Evolutionary conservation across 192 early-diverging fungal species (phyloP), one percentile per base, ranked within the genome.

Genomic region (Fimicolochytrium jonesii): DNA sequence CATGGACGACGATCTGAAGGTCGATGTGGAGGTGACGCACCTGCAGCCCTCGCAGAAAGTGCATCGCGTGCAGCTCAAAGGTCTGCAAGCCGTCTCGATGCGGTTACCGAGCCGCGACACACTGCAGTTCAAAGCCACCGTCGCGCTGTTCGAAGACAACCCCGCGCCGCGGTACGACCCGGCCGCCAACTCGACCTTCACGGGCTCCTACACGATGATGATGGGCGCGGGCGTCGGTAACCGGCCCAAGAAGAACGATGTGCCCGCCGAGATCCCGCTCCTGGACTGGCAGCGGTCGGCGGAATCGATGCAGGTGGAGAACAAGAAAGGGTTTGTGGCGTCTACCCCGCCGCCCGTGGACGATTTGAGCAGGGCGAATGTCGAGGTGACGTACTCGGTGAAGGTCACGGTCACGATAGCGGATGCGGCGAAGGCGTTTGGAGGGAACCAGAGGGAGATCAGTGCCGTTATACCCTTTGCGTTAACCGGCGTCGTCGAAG

Each of bases 141-240:
- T 64, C 30, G 62, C 62, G 11, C 1, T 29, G 10, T 23, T 46
- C n/a, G 51, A 64, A 34, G 62, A 64, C 34, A n/a, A n/a, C 15
- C 62, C 62, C n/a, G 64, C 64, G 13, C 64, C 64, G 23, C 53
- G 64, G 11, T 66, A 66, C 47, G 64, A 66, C 32, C 64, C 34
- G 34, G 39, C 53, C 22, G 13, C 33, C 39, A 39, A 62, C 30
- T 22, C 11, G 1, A 18, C 11, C n/a, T 53, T 64, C n/a, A 18
- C 17, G 10, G 50, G 17, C 17, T 11, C 26, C 3, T 55, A 55
- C 43, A 17, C 32, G 18, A 32, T 64, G 22, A 6, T 20, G 10
- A 26, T 37, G 31, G 60, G 47, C 15, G 23, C n/a, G 22, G 62
- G 0, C 37, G 17, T 30, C 20, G 23, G 4, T 11, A 22, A 53